These are phyloP conservation scores for Yamadazyma kitorensis DNA, from an alignment of 805 yeast species.

Conservation along the genomic window DNA sequence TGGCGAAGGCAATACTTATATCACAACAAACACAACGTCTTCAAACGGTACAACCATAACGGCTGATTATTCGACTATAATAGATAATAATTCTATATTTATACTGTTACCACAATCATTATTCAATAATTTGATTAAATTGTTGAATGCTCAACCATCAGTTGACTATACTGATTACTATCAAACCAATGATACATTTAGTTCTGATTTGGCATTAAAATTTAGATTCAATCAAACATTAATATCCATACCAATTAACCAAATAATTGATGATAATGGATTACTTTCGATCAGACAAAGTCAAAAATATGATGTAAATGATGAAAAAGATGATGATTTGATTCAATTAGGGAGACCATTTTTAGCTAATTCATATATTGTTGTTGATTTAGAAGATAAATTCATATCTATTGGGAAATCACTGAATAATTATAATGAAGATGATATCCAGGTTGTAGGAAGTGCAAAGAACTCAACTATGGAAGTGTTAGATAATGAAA, in stretches of 20 bases:
- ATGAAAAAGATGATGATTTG: slow-evolving; percentile 1
- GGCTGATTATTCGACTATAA: too few species aligned
- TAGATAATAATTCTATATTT: slow-evolving; percentile 6
- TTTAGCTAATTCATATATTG: slow-evolving; percentile 60
- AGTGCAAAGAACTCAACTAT: slow-evolving; percentile 1
- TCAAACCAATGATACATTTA: background rate
- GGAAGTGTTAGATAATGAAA: too few species aligned
- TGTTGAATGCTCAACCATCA: slow-evolving; percentile 3
- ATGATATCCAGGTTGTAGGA: slow-evolving; percentile 26
- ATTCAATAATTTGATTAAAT: background rate
- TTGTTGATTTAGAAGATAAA: slow-evolving; percentile 58
- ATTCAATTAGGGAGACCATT: slow-evolving; percentile 58
- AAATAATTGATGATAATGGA: slow-evolving; percentile 5
- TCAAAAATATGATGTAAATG: too few species aligned
- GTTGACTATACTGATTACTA: slow-evolving; percentile 2
- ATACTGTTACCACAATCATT: slow-evolving; percentile 2
- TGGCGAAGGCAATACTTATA: too few species aligned
- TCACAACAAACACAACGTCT: too few species aligned
- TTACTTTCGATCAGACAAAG: slow-evolving; percentile 2
- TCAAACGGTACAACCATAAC: background rate
- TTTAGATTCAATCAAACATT: slow-evolving; percentile 2
- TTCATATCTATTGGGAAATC: slow-evolving; percentile 42
- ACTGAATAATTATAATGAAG: slow-evolving; percentile 21
- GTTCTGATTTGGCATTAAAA: background rate
- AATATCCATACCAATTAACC: slow-evolving; percentile 3